Base-by-base conservation (phyloP, 495 filamentous ascomycete species). In the Lasiosphaeria miniovina region DNA sequence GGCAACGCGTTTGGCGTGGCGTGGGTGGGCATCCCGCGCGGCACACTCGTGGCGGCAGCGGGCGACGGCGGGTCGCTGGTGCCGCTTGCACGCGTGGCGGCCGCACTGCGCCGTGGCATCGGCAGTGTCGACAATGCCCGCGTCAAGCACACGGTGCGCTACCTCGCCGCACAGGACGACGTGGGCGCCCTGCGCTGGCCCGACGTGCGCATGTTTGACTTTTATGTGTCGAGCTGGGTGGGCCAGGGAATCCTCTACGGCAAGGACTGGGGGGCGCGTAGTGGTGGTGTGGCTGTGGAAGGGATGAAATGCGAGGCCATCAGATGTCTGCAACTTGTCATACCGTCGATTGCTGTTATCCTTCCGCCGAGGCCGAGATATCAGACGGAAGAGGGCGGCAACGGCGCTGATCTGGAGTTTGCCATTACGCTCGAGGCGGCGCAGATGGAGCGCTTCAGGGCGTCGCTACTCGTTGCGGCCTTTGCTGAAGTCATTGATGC, bases 181-280 rank as follows among this genome's bases (percentile, higher is more conserved):
- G 17, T 35, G 3, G 4, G n/a, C 34, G 5, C 6, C 33, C 10
- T 7, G 12, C 31, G 36, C 33, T 15, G 34, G 6, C 50, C 50
- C 12, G 50, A 12, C 1, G 50, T 36, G 2, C 12, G 14, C 11
- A 52, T 52, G 50, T 52, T 52, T 38, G 50, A 52, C 9, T 52
- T 52, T 34, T 52, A 52, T n/a, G 33, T 52, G 14, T 36, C 50
- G 33, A 52, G 50, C 50, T 52, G 50, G 50, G 34, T 34, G 14
- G 50, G 34, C 33, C 50, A 52, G 33, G 17, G 11, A 7, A 8
- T 4, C 10, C 4, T 52, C 1, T 52, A 52, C 33, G 11, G 33
- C 10, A 36, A n/a, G 50, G 50, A 52, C 10, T 52, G 50, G 50
- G 50, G 50, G 12, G 34, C 4, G 11, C 24, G 24, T 0, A 24